Evolutionary conservation across 2,329 filamentous ascomycete genomes (phyloP).

Genomic region (Tolypocladium nubicola): DNA sequence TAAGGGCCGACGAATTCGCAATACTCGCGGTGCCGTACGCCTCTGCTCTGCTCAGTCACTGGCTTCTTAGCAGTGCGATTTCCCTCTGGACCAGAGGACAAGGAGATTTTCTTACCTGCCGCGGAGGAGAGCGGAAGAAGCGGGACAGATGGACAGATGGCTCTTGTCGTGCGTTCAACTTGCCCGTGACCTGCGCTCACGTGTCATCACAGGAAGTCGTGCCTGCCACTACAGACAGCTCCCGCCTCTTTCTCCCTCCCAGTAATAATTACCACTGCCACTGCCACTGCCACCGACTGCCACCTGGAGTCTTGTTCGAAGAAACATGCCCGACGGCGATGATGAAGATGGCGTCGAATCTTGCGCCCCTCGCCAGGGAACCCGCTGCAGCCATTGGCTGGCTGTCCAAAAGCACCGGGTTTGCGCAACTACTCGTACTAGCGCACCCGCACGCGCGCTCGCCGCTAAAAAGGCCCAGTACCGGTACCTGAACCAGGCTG

Average conservation of each 20-base stretch:
- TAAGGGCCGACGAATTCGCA: not conserved
- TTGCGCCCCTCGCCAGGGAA: not conserved
- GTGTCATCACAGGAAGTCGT: too few relatives aligned
- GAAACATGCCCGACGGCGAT: not conserved
- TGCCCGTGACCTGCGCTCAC: not conserved
- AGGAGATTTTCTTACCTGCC: not conserved
- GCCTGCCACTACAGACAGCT: not conserved
- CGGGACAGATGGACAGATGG: too few relatives aligned
- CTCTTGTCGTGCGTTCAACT: not conserved
- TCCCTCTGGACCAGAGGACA: not conserved
- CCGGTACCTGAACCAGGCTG: not conserved
- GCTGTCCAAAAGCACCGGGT: not conserved
- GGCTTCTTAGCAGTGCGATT: not conserved
- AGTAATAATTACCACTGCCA: not conserved
- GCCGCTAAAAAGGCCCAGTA: not conserved
- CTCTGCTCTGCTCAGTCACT: not conserved
- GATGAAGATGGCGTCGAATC: not conserved
- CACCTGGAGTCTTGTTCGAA: not conserved
- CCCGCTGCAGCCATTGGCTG: not conserved
- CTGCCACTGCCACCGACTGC: not conserved
- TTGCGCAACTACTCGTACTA: not conserved
- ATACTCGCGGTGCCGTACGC: not conserved
- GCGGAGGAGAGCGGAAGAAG: not conserved
- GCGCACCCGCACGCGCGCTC: not conserved
- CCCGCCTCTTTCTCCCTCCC: not conserved